Evolutionary conservation across 1,139 yeast species (phyloP).

Genomic region (Candida smagusa): DNA sequence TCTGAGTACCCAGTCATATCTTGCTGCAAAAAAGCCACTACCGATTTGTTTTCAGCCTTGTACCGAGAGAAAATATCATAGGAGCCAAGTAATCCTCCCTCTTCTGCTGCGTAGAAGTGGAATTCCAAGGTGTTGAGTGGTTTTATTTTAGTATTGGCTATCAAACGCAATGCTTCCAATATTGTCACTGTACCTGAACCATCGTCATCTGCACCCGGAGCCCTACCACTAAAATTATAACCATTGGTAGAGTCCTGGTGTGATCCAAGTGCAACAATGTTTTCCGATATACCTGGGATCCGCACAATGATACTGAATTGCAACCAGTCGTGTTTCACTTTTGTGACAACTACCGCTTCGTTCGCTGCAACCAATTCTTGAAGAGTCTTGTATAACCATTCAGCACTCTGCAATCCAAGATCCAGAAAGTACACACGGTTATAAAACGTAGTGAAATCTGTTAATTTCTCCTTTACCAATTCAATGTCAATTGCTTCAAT

Average conservation of each 20-base stretch:
- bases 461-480: constrained; percentile 51
- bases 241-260: constrained; percentile 86
- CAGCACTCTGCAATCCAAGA: constrained; percentile 66
- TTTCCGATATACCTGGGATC: constrained; percentile 33
- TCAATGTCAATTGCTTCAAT: constrained; percentile 39
- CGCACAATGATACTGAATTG: constrained; percentile 40
- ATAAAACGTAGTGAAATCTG: constrained; percentile 63
- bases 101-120: constrained; percentile 95
- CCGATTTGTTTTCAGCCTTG: constrained; percentile 42
- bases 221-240: constrained; percentile 64
- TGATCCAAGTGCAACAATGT: constrained; percentile 72
- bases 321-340: constrained; percentile 39
- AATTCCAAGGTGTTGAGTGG: constrained; percentile 80
- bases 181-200: constrained; percentile 84
- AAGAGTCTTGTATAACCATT: constrained; percentile 61
- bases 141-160: constrained; percentile 37
- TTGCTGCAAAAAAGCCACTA: constrained; percentile 85
- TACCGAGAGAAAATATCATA: constrained; percentile 68
- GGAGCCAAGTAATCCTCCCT: constrained; percentile 87
- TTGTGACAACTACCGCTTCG: constrained; percentile 23
- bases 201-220: constrained; percentile 97
- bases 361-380: constrained; percentile 40
- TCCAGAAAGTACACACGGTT: constrained; percentile 80
- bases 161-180: constrained; percentile 67
- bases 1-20: constrained; percentile 90